Conservation (phyloP, 306 rosid genomes). For the Citrullus colocynthis region DNA sequence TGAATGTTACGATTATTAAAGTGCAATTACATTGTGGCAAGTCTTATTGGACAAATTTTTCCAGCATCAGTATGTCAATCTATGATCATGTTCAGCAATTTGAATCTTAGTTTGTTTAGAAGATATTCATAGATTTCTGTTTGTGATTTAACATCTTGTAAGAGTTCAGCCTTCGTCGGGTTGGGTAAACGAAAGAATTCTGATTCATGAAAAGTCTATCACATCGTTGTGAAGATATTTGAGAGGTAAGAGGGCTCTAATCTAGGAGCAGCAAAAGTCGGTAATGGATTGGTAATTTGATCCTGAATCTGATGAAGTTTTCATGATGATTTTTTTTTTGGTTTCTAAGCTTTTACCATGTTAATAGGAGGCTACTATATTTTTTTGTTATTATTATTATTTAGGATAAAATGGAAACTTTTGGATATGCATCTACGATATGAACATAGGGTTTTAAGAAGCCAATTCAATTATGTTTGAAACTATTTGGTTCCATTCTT, state of each 20-base stretch:
- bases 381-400: too few species aligned
- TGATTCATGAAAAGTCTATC: neutral
- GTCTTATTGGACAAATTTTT: neutral
- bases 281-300: too few species aligned
- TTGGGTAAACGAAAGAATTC: neutral
- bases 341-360: too few species aligned
- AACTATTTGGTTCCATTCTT: neutral
- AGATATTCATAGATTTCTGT: too few species aligned
- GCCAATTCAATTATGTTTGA: neutral
- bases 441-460: neutral
- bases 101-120: too few species aligned
- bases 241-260: neutral
- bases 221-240: neutral
- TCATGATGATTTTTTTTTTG: too few species aligned
- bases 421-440: neutral
- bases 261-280: too few species aligned
- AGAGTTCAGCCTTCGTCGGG: too few species aligned
- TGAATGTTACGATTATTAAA: too few species aligned
- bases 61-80: neutral
- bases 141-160: too few species aligned
- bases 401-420: neutral
- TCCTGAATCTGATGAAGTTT: too few species aligned
- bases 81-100: neutral
- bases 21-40: too few species aligned
- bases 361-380: neutral